Base-by-base conservation (phyloP, 164 flowering plant species). In the Buxus sempervirens region DNA sequence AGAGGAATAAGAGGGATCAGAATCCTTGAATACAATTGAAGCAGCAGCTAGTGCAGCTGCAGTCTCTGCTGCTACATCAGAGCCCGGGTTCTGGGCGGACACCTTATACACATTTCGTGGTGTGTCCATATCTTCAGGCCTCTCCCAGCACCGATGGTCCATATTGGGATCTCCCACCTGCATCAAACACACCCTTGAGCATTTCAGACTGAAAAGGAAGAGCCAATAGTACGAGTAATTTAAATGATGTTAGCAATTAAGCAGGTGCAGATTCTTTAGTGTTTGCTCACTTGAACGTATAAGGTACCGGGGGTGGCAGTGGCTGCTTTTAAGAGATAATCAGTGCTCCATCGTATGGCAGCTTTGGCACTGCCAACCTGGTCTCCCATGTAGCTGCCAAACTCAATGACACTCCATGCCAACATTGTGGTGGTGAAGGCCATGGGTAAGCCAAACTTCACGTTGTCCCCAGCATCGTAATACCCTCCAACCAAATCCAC, bases 81-180 rank as follows among this genome's bases (percentile, higher is more conserved):
- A 88, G 9, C 97, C 97, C 18, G 97, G 97, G 76, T 80, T 91
- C 56, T 85, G 88, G 2, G 85, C 38, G 0, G 89, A 62, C 13
- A 94, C 90, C 72, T 84, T 88, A 82, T 90, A 91, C 24, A 87
- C 91, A 60, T 75, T 84, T 5, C 96, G 84, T 23, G 91, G 81
- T 1, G 98, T 93, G 83, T 91, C 98, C 97, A 93, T 93, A 70
- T 91, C 97, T 77, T 93, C 97, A 15, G 98, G 97, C 72, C 98
- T 85, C 78, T 91, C 98, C 96, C 98, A 91, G 74, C 98, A 93
- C 32, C 58, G 60, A 64, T 94, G 97, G 68, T 94, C 98, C 77
- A 32, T 63, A 74, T 85, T 86, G 14, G 98, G 91, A 32, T 94
- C 92, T 68, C 85, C 98, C 60, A 94, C 96, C 96, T 92, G 78